Evolutionary conservation across 352 stramenopile genomes (phyloP).

Genomic region (Globisporangium alternatum): DNA sequence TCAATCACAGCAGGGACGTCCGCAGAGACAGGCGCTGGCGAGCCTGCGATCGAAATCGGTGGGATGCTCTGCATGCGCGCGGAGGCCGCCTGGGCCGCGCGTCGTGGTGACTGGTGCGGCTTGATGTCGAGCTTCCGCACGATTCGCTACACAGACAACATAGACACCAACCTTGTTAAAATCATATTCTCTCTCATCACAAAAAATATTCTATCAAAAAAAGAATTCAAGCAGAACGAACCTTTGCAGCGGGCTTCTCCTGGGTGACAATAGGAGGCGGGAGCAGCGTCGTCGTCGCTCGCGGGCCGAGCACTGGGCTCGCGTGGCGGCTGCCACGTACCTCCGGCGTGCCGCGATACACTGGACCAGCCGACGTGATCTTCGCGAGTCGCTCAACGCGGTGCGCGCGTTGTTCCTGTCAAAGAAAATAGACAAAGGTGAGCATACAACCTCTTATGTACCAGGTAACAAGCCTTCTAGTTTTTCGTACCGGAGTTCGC

Average conservation of each 20-base stretch:
- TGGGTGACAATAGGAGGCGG: conserved; percentile 17
- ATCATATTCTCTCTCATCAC: background rate
- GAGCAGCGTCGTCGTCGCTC: conserved; percentile 26
- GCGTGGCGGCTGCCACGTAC: conserved; percentile 21
- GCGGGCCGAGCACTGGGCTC: conserved; percentile 53
- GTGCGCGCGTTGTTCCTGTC: conserved; percentile 15
- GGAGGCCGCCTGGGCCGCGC: conserved; percentile 29
- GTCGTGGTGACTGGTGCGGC: conserved; percentile 67
- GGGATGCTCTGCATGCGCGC: conserved; percentile 11
- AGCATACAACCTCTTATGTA: background rate
- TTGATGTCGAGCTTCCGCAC: conserved; percentile 71
- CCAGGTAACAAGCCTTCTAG: background rate
- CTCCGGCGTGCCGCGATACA: conserved; percentile 26
- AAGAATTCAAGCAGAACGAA: background rate
- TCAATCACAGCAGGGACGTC: conserved; percentile 19
- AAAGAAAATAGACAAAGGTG: background rate
- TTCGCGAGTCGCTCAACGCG: conserved; percentile 57
- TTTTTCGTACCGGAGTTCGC: conserved; percentile 17
- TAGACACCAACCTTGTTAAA: background rate
- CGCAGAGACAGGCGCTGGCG: conserved; percentile 28
- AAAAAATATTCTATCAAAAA: background rate
- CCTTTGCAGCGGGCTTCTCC: conserved; percentile 31
- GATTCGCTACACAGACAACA: conserved; percentile 26
- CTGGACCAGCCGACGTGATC: conserved; percentile 46
- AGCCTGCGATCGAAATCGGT: conserved; percentile 14